Conservation (phyloP, 2,329 filamentous ascomycete species). For the Teratosphaeria destructans region DNA sequence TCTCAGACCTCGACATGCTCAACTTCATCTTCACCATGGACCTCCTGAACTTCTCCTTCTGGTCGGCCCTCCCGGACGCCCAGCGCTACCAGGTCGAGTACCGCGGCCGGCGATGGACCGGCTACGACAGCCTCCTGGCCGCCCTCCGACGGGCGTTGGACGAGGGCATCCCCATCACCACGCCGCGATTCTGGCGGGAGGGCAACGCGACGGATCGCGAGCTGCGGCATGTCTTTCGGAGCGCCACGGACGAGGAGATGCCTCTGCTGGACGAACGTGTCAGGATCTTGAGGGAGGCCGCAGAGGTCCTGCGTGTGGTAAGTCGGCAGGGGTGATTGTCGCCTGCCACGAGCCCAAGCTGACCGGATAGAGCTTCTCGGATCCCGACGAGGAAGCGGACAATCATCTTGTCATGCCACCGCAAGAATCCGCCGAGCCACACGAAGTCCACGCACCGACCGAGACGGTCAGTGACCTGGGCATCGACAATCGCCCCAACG, state of each 20-base stretch:
- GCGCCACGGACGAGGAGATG: constrained; percentile 75
- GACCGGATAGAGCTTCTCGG: constrained; percentile 8
- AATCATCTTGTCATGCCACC: no score
- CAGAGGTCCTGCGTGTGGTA: constrained; percentile 51
- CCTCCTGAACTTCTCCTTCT: constrained; percentile 89
- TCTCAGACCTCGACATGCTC: constrained; percentile 35
- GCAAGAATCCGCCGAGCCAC: no score
- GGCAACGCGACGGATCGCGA: constrained; percentile 57
- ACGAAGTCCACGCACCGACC: not conserved
- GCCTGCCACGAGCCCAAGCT: constrained; percentile 1
- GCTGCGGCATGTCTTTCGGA: constrained; percentile 71
- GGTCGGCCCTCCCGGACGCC: constrained; percentile 61
- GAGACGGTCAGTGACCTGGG: not conserved
- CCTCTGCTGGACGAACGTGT: constrained; percentile 72
- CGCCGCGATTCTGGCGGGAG: constrained; percentile 66
- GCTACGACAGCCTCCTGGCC: constrained; percentile 91
- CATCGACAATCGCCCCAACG: not conserved
- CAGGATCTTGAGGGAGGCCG: constrained; percentile 71
- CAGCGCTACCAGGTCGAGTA: constrained; percentile 79
- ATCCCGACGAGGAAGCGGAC: constrained; percentile 2
- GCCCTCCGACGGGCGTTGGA: constrained; percentile 77
- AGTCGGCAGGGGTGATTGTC: not conserved
- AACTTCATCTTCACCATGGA: constrained; percentile 98
- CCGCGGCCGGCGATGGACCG: constrained; percentile 71
- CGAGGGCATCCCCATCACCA: constrained; percentile 84